Evolutionary conservation across 139 green algal species (phyloP).

Genomic region (Zygnema circumcarinatum): DNA sequence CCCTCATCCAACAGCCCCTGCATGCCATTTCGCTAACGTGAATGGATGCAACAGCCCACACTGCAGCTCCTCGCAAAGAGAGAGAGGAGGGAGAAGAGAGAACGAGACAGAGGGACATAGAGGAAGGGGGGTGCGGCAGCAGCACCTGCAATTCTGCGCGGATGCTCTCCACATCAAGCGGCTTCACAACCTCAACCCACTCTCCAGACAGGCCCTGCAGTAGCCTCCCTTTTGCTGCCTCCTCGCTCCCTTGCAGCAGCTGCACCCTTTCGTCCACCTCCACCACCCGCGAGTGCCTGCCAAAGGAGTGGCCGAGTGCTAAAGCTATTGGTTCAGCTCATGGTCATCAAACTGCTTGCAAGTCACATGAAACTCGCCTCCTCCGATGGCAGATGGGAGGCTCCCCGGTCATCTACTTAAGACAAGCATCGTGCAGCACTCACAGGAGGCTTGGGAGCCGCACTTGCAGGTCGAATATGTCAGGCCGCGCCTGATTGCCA

Average conservation of each 20-base stretch:
- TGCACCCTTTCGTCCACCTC: slow-evolving; percentile 83
- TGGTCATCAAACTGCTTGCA: too few species aligned
- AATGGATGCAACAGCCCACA: background rate
- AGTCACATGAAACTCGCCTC: too few species aligned
- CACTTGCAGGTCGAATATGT: slow-evolving; percentile 61
- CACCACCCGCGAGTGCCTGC: slow-evolving; percentile 77
- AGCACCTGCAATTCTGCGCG: slow-evolving; percentile 36
- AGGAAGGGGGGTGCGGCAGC: background rate
- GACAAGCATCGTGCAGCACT: too few species aligned
- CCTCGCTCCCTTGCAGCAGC: too few species aligned
- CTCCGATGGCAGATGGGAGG: too few species aligned
- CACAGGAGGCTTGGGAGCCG: slow-evolving; percentile 25
- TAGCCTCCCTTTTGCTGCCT: slow-evolving; percentile 30
- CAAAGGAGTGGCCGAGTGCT: too few species aligned
- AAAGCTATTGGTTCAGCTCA: too few species aligned
- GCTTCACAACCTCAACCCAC: slow-evolving; percentile 71
- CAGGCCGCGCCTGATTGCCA: slow-evolving; percentile 80
- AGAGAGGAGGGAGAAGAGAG: too few species aligned
- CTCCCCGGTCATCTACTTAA: too few species aligned
- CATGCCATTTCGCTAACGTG: slow-evolving; percentile 53
- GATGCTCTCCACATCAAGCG: slow-evolving; percentile 72
- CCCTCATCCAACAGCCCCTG: slow-evolving; percentile 71
- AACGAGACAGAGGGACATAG: too few species aligned
- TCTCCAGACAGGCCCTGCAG: slow-evolving; percentile 79
- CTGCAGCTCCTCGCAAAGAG: background rate